Conservation (phyloP, 768 basidiomycete genomes). For the Agrocybe praecox region DNA sequence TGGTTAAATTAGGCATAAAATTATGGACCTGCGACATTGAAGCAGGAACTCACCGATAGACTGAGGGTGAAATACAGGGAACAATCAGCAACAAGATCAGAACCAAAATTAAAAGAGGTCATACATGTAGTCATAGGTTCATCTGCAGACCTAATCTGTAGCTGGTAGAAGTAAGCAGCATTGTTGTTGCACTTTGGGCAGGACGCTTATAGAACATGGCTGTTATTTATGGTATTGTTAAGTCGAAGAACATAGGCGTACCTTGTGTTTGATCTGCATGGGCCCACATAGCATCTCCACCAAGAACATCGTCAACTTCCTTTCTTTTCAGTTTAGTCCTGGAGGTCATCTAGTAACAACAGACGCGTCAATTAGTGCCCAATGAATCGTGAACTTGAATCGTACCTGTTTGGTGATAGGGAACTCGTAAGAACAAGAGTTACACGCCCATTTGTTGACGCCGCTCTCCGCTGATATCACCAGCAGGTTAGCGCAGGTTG, state of each 20-base stretch:
- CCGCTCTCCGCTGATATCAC: slow-evolving; percentile 77
- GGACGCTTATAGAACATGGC: slow-evolving; percentile 36
- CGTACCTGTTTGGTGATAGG: slow-evolving; percentile 82
- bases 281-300: slow-evolving; percentile 92
- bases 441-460: slow-evolving; percentile 92
- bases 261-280: slow-evolving; percentile 89
- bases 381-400: not conserved
- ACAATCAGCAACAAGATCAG: not conserved
- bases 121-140: slow-evolving; percentile 83
- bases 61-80: slow-evolving; percentile 31
- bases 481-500: slow-evolving; percentile 89
- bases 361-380: not conserved
- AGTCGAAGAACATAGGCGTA: slow-evolving; percentile 23
- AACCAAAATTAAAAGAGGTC: slow-evolving; percentile 17
- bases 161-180: slow-evolving; percentile 91
- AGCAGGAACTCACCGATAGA: slow-evolving; percentile 56
- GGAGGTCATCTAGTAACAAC: slow-evolving; percentile 76
- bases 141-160: slow-evolving; percentile 94
- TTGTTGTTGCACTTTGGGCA: slow-evolving; percentile 83
- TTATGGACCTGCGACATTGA: not conserved
- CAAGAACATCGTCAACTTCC: slow-evolving; percentile 92
- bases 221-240: not conserved
- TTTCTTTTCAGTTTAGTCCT: slow-evolving; percentile 87
- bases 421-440: slow-evolving; percentile 94
- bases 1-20: not conserved